Conservation (phyloP, 495 filamentous ascomycete genomes). For the Penicillium daleae region DNA sequence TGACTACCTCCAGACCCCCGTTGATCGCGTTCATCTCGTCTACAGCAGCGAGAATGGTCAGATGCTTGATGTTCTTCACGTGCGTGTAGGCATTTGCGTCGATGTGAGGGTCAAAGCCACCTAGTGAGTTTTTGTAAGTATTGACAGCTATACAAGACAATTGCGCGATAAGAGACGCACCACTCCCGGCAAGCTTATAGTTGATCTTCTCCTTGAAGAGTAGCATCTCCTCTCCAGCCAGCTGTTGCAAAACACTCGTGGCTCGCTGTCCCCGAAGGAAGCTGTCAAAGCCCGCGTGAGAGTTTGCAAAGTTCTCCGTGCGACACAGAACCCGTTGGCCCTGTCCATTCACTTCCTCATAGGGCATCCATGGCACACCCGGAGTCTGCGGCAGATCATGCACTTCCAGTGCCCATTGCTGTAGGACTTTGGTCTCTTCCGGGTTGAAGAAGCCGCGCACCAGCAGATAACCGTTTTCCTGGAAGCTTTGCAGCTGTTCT, state of each 20-base stretch:
- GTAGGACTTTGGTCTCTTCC: constrained; percentile 33
- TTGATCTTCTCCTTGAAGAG: constrained; percentile 41
- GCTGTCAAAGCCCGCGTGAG: constrained; percentile 42
- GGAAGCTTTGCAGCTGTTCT: constrained; percentile 41
- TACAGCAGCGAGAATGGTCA: constrained; percentile 48
- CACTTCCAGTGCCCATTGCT: constrained; percentile 49
- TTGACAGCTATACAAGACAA: neutral
- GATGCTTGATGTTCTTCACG: constrained; percentile 51
- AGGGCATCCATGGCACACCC: constrained; percentile 49
- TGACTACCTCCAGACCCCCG: constrained; percentile 50
- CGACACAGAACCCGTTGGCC: constrained; percentile 48
- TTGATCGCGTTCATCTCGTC: constrained; percentile 45
- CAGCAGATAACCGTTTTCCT: constrained; percentile 45
- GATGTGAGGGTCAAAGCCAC: constrained; percentile 49
- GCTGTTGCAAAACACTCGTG: constrained; percentile 37
- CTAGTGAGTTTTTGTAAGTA: constrained; percentile 6
- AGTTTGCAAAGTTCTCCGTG: constrained; percentile 53
- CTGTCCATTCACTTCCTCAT: constrained; percentile 48
- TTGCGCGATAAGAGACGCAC: constrained; percentile 6
- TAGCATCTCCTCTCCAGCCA: constrained; percentile 49
- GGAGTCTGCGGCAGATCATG: constrained; percentile 43
- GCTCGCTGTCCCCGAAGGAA: constrained; percentile 45
- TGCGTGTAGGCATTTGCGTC: constrained; percentile 53
- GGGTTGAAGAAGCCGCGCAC: constrained; percentile 36
- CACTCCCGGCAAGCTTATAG: constrained; percentile 47